Percentiles rank a stretch among this genome's conserved stretches.
These are phyloP conservation scores for Vitis hybrid DNA, from an alignment of 177 flowering plant genomes.

Conservation along the genomic window DNA sequence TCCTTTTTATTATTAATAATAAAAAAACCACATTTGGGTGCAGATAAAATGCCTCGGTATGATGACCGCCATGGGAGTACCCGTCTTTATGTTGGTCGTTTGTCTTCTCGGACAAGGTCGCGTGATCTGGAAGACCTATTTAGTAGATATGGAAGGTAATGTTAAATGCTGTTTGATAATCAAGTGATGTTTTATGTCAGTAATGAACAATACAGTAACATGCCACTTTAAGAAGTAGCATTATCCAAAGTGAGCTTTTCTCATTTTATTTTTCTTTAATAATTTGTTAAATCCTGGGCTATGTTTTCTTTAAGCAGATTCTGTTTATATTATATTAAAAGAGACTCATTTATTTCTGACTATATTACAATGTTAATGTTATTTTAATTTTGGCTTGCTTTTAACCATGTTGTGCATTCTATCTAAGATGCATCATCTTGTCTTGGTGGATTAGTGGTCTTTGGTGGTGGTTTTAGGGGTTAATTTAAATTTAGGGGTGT, in stretches of 20 bases:
- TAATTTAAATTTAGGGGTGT: not conserved
- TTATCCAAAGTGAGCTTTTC: not conserved
- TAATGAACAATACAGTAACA: too few relatives aligned
- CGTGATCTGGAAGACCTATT: slow-evolving; percentile 81
- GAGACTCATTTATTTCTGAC: too few relatives aligned
- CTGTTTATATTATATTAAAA: too few relatives aligned
- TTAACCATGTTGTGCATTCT: too few relatives aligned
- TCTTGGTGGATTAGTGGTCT: not conserved
- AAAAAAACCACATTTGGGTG: not conserved
- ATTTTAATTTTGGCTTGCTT: too few relatives aligned
- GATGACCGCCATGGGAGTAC: slow-evolving; percentile 72
- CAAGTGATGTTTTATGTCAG: not conserved
- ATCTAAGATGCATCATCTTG: too few relatives aligned
- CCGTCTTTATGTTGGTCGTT: slow-evolving; percentile 85
- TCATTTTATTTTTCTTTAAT: not conserved
- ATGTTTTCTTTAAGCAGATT: not conserved
- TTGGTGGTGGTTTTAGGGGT: not conserved
- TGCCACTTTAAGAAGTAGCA: too few relatives aligned
- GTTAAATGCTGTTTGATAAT: not conserved
- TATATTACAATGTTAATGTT: too few relatives aligned
- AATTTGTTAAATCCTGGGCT: not conserved
- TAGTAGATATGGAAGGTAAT: slow-evolving; percentile 87
- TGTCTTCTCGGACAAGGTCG: slow-evolving; percentile 81
- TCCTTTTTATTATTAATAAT: not conserved
- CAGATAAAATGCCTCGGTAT: slow-evolving; percentile 73